A percentile compares a stretch with the other conserved stretches of the same genome.
Evolutionary conservation across 805 yeast species (phyloP).

Genomic region (Cyberlindnera veronae): DNA sequence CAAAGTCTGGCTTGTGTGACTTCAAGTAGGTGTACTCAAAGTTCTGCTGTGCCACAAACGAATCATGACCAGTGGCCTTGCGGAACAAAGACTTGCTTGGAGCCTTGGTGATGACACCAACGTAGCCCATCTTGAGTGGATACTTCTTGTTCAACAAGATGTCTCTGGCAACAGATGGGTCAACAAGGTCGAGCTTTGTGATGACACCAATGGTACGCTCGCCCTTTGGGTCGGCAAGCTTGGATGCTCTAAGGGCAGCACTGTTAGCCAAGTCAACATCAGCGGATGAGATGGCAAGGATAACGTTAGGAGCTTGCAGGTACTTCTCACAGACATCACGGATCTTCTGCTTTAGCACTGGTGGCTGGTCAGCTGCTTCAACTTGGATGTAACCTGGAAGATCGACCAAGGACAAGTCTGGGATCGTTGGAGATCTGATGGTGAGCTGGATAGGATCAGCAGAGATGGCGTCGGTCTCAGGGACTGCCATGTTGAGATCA

Average conservation of each 20-base stretch:
- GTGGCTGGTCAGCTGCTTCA: constrained; percentile 95
- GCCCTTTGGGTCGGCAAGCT: constrained; percentile 87
- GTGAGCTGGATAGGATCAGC: constrained; percentile 92
- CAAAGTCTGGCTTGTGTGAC: constrained; percentile 54
- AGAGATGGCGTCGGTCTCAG: constrained; percentile 79
- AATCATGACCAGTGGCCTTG: constrained; percentile 54
- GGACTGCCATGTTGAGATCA: constrained; percentile 91
- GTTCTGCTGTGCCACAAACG: constrained; percentile 64
- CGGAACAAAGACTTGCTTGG: constrained; percentile 53
- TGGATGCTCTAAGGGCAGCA: constrained; percentile 87
- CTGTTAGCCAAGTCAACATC: constrained; percentile 98
- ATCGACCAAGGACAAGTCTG: constrained; percentile 92
- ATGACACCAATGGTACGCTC: constrained; percentile 95
- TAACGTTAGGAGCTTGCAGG: constrained; percentile 87
- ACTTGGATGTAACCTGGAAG: constrained; percentile 97
- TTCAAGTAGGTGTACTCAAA: constrained; percentile 64
- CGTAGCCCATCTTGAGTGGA: constrained; percentile 94
- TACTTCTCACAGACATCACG: constrained; percentile 79
- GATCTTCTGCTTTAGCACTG: constrained; percentile 74
- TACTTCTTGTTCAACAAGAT: constrained; percentile 76
- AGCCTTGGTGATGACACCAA: constrained; percentile 90
- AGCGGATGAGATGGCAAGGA: constrained; percentile 94
- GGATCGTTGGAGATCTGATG: constrained; percentile 83
- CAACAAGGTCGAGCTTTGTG: constrained; percentile 89
- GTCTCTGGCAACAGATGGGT: constrained; percentile 64